Evolutionary conservation across 495 filamentous ascomycete genomes (phyloP), one percentile per base, ranked within the genome.

Genomic region (Daldinia childiae): DNA sequence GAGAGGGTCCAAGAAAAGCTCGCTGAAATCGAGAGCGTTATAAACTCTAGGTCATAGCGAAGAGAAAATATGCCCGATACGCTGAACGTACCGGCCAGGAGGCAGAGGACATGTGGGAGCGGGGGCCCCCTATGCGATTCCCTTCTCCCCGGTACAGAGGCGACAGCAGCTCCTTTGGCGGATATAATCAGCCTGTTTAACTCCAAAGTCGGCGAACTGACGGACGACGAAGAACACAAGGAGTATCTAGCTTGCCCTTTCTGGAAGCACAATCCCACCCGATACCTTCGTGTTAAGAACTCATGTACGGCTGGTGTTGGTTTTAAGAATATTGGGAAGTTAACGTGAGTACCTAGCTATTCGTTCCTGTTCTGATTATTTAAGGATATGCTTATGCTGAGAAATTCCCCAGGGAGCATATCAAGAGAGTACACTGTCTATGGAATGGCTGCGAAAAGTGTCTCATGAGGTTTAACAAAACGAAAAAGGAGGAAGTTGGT

Each of bases 281-380:
- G 67, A 27, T 74, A 74, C 19, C 7, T 26, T n/a, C 41, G 27
- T 19, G 71, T 74, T 30, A 70, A 63, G 60, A 70, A 61, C 58
- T 60, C 55, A 7, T 70, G 66, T 64, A 74, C 71, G 17, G 50
- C 38, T 12, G 66, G 66, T 6, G 29, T 54, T 21, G 71, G 67
- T 0, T 74, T 74, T 24, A 74, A 70, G 30, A 58, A 69, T 50
- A 54, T 70, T 9, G 67, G 67, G 12, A 74, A 74, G 15, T 27
- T 74, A 57, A 74, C 45, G 67, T 70, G 43, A 74, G 71, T 61
- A 29, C 27, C 27, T 29, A 29, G 3, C 30, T 55, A 5, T 39
- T 59, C 9, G 11, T 14, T 51, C 21, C 43, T 24, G 3, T 43
- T 57, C 29, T 26, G 6, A 32, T 26, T 17, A n/a, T 8, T 14